Percentiles rank a stretch among this genome's conserved stretches.
These are phyloP conservation scores for Microdochium nivale DNA, from an alignment of 2,329 filamentous ascomycete species.

Conservation along the genomic window DNA sequence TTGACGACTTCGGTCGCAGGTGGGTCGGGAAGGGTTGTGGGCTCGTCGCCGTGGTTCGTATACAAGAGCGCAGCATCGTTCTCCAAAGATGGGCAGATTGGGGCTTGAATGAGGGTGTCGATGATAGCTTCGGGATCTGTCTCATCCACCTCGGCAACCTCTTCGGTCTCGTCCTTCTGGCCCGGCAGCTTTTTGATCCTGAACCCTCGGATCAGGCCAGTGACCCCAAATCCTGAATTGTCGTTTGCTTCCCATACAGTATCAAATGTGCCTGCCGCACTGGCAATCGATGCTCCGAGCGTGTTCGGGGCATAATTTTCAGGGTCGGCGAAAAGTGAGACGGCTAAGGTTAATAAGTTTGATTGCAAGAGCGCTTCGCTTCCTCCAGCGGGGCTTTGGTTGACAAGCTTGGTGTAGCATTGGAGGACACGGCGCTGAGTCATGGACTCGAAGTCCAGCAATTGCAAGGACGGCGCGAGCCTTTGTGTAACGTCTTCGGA, in stretches of 20 bases:
- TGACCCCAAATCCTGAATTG: slow-evolving; percentile 91
- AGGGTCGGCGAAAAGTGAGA: slow-evolving; percentile 87
- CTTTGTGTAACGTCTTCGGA: slow-evolving; percentile 81
- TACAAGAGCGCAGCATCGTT: slow-evolving; percentile 84
- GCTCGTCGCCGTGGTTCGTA: slow-evolving; percentile 41
- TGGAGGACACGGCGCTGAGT: slow-evolving; percentile 87
- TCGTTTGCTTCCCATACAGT: slow-evolving; percentile 92
- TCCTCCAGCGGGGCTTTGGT: slow-evolving; percentile 75
- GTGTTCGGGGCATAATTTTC: slow-evolving; percentile 81
- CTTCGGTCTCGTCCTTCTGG: slow-evolving; percentile 47
- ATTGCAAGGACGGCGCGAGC: slow-evolving; percentile 74
- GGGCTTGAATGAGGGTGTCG: slow-evolving; percentile 53
- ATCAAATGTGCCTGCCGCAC: slow-evolving; percentile 81
- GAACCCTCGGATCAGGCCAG: slow-evolving; percentile 73
- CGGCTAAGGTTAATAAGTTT: slow-evolving; percentile 80
- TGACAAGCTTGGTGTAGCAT: slow-evolving; percentile 87
- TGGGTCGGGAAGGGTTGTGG: slow-evolving; percentile 55
- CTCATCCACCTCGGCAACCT: slow-evolving; percentile 36
- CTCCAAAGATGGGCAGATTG: slow-evolving; percentile 75
- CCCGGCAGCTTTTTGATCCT: slow-evolving; percentile 62
- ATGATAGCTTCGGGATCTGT: slow-evolving; percentile 56
- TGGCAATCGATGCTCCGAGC: slow-evolving; percentile 84
- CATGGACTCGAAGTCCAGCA: slow-evolving; percentile 88
- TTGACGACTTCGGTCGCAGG: slow-evolving; percentile 92
- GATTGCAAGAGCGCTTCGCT: slow-evolving; percentile 84